A percentile compares a stretch with the other conserved stretches of the same genome.
Conservation (phyloP, 73 alveolate genomes). For the Tetrahymena elliotti region DNA sequence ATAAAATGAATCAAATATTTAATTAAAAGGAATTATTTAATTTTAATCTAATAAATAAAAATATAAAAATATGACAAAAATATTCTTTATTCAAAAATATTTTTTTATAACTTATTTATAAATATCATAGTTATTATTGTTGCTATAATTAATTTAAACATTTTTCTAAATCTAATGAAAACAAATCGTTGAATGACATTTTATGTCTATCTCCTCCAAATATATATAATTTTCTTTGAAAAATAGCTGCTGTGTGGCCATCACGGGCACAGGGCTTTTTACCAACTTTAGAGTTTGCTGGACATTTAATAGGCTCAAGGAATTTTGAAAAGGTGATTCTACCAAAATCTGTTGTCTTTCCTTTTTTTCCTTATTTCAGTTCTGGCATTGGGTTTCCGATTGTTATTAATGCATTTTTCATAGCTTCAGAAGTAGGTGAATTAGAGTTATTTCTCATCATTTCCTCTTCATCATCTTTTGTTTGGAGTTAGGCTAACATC, state of each 20-base stretch:
- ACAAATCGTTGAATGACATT: conserved; percentile 93
- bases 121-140: neutral
- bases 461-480: neutral
- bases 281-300: conserved; percentile 9
- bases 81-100: neutral
- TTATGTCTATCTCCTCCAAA: conserved; percentile 98
- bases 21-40: too few species aligned
- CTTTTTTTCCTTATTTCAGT: neutral
- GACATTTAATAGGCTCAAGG: neutral
- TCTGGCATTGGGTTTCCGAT: conserved; percentile 21
- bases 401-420: conserved; percentile 11
- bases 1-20: too few species aligned
- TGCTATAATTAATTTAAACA: neutral
- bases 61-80: neutral
- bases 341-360: conserved; percentile 29
- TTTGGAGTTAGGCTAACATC: neutral
- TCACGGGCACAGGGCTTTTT: conserved; percentile 39
- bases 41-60: too few species aligned
- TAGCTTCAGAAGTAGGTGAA: conserved; percentile 6
- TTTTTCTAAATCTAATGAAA: conserved; percentile 49
- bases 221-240: conserved; percentile 65
- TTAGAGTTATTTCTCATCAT: neutral
- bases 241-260: conserved; percentile 72
- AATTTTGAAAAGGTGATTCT: neutral
- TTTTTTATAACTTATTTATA: too few species aligned